A percentile compares a stretch with the other conserved stretches of the same genome.
These are phyloP conservation scores for Tuber calosporum DNA, from an alignment of 495 filamentous ascomycete genomes.

Conservation along the genomic window DNA sequence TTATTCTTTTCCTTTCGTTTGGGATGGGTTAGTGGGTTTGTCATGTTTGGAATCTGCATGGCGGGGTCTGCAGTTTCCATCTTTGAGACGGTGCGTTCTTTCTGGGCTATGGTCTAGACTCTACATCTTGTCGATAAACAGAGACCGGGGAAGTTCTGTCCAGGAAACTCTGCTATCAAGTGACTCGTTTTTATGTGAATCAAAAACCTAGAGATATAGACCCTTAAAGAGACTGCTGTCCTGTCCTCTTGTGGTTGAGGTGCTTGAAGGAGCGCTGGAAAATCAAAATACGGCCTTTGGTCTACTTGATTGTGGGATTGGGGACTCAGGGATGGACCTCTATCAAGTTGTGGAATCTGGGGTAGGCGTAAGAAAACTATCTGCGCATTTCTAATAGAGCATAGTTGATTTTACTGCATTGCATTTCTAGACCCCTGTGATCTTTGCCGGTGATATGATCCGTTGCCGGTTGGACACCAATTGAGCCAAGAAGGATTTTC, in stretches of 20 bases:
- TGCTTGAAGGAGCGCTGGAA: constrained; percentile 38
- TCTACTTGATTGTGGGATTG: constrained; percentile 10
- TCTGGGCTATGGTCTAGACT: constrained; percentile 13
- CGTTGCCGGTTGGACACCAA: no score
- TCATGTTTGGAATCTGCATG: constrained; percentile 20
- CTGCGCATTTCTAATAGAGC: constrained; percentile 17
- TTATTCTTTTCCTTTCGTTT: background rate
- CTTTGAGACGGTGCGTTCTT: background rate
- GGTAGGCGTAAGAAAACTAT: constrained; percentile 40
- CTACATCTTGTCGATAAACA: background rate
- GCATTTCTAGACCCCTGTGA: background rate
- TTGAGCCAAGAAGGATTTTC: background rate
- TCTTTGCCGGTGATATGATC: background rate
- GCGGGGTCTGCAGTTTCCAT: constrained; percentile 10
- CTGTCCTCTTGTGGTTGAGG: constrained; percentile 42
- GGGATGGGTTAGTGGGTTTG: constrained; percentile 3
- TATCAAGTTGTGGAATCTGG: constrained; percentile 23
- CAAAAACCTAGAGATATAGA: constrained; percentile 58
- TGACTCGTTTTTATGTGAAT: constrained; percentile 14
- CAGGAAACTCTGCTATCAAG: constrained; percentile 10
- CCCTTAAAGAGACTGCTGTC: constrained; percentile 57
- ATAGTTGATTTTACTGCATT: background rate
- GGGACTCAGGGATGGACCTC: constrained; percentile 39
- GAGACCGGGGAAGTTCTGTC: constrained; percentile 9
- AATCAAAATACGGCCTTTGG: constrained; percentile 19